Conservation (phyloP, 1,139 yeast species). For the Ogataea hybrid region DNA sequence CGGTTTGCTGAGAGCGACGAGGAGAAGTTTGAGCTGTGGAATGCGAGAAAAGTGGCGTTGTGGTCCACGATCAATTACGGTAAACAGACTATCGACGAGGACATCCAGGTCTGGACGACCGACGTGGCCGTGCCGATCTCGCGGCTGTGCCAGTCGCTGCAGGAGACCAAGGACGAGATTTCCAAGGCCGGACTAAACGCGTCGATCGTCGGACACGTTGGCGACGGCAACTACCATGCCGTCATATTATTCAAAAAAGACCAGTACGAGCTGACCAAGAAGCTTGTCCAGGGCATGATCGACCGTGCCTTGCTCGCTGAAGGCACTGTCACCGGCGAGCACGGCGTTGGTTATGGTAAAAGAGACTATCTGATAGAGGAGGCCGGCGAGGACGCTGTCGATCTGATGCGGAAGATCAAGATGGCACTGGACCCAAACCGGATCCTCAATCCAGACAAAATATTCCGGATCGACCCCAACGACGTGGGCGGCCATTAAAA, state of each 20-base stretch:
- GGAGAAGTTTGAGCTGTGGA: too few relatives aligned
- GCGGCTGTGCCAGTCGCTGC: too few relatives aligned
- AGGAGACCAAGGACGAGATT: too few relatives aligned
- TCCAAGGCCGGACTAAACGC: too few relatives aligned
- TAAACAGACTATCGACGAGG: too few relatives aligned
- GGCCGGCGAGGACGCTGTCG: slow-evolving; percentile 63
- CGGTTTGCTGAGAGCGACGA: slow-evolving; percentile 63
- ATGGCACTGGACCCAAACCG: slow-evolving; percentile 69
- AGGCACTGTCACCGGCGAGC: slow-evolving; percentile 92
- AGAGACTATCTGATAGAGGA: slow-evolving; percentile 63
- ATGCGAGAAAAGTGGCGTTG: too few relatives aligned
- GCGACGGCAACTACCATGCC: slow-evolving; percentile 89
- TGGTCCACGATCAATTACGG: too few relatives aligned
- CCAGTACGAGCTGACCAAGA: slow-evolving; percentile 44
- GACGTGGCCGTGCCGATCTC: too few relatives aligned
- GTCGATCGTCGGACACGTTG: slow-evolving; percentile 83
- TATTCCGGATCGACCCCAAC: slow-evolving; percentile 60
- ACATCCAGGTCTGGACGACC: too few relatives aligned
- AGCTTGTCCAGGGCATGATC: slow-evolving; percentile 66
- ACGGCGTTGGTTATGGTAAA: slow-evolving; percentile 85
- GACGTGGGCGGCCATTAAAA: slow-evolving; percentile 33
- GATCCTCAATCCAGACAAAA: slow-evolving; percentile 76
- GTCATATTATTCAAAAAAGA: slow-evolving; percentile 59
- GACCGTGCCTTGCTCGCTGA: slow-evolving; percentile 60
- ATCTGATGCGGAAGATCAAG: slow-evolving; percentile 73